phyloP scores from a whole-genome alignment of 2,329 filamentous ascomycete species.

The Cercospora berteroae region DNA sequence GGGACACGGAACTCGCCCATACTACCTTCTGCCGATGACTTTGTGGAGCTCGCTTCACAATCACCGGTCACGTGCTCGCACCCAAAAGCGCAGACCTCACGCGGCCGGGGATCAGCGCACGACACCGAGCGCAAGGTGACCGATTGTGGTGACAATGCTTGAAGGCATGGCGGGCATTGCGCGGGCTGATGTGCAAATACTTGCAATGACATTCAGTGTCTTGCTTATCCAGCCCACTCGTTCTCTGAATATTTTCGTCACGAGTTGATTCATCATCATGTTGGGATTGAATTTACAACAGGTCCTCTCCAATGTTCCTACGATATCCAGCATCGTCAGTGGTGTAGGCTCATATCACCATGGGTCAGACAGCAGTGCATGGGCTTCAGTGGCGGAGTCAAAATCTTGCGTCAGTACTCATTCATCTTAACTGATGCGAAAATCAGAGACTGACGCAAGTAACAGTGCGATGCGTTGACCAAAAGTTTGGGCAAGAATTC shows the following conservation, averaged over 20 bases:
- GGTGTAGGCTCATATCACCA: background rate
- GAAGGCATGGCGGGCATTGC: background rate
- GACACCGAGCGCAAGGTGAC: background rate
- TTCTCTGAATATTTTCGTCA: background rate
- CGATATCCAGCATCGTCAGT: background rate
- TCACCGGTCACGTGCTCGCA: background rate
- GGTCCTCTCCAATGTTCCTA: background rate
- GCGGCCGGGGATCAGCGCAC: background rate
- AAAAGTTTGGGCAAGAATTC: slow-evolving; percentile 6
- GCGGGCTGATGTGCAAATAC: background rate
- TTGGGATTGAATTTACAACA: slow-evolving; percentile 3
- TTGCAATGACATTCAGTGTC: background rate
- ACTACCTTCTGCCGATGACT: background rate
- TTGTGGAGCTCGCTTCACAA: background rate
- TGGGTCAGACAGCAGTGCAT: background rate
- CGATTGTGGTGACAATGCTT: background rate
- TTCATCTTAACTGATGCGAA: background rate
- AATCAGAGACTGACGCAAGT: background rate
- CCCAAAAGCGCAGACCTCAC: background rate
- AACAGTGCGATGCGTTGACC: slow-evolving; percentile 9
- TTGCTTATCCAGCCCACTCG: background rate
- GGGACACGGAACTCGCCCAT: background rate
- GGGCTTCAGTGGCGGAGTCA: slow-evolving; percentile 2
- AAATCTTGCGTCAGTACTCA: slow-evolving; percentile 6
- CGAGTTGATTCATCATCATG: background rate